These are phyloP conservation scores for Panicum virgatum DNA, from an alignment of 202 grass and related monocot genomes.

Conservation along the genomic window DNA sequence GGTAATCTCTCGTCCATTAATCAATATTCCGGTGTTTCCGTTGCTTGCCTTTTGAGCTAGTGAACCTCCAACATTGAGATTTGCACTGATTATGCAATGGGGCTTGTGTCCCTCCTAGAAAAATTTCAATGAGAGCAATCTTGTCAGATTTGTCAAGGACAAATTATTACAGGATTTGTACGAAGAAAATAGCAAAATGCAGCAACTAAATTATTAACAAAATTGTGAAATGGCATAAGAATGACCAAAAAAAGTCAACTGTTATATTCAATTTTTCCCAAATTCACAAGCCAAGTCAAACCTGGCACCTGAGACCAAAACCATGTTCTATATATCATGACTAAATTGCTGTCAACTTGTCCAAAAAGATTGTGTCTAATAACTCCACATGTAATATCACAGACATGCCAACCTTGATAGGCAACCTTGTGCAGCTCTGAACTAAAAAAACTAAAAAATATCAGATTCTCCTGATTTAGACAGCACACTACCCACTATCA, in stretches of 20 bases:
- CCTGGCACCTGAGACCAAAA: background rate
- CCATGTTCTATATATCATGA: background rate
- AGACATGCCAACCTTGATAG: background rate
- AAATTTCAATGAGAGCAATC: conserved; percentile 15
- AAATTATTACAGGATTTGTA: conserved; percentile 1
- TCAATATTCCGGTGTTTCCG: conserved; percentile 80
- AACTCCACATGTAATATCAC: background rate
- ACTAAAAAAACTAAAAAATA: background rate
- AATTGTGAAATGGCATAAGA: background rate
- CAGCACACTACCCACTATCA: background rate
- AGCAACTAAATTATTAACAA: background rate
- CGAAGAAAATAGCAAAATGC: conserved; percentile 15
- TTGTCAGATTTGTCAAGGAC: conserved; percentile 13
- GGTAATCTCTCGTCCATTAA: conserved; percentile 97
- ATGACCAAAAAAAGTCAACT: background rate
- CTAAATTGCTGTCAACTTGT: background rate
- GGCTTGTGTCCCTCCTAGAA: conserved; percentile 91
- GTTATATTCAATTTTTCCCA: background rate
- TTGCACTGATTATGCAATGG: conserved; percentile 79
- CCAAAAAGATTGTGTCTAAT: background rate
- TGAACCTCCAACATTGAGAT: conserved; percentile 79
- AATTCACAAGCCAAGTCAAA: background rate
- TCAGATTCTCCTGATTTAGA: conserved; percentile 25
- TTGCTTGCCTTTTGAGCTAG: conserved; percentile 79
- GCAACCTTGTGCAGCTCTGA: conserved; percentile 22